Evolutionary conservation across 2,329 filamentous ascomycete species (phyloP).

Genomic region (Alternaria metachromatica): DNA sequence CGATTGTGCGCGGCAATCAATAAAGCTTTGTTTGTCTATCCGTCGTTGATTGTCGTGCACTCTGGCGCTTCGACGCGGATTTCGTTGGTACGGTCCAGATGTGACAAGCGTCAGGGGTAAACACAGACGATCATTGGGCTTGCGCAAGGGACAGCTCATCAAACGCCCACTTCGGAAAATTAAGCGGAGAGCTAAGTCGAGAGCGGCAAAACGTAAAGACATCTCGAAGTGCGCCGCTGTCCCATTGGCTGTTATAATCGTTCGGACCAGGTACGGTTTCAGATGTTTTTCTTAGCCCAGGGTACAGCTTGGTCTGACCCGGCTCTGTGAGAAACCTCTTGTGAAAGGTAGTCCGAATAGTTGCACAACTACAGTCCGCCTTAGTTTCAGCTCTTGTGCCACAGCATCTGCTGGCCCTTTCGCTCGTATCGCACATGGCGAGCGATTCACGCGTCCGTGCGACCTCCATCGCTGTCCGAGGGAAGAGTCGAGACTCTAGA

Average conservation of each 20-base stretch:
- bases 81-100: conserved; percentile 21
- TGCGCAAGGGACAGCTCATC: conserved; percentile 28
- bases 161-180: conserved; percentile 25
- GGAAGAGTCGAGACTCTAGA: conserved; percentile 27
- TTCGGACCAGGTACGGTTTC: conserved; percentile 29
- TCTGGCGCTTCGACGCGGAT: conserved; percentile 26
- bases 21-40: conserved; percentile 1
- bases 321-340: conserved; percentile 6
- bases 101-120: conserved; percentile 32
- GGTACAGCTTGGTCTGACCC: conserved; percentile 18
- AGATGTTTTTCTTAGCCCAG: conserved; percentile 21
- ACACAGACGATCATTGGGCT: conserved; percentile 25
- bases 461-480: conserved; percentile 3
- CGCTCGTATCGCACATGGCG: neutral
- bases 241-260: conserved; percentile 20
- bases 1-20: conserved; percentile 6
- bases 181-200: conserved; percentile 20
- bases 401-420: conserved; percentile 21
- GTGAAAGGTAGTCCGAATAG: conserved; percentile 16
- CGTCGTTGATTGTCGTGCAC: conserved; percentile 3
- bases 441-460: conserved; percentile 24
- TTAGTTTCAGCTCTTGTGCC: conserved; percentile 23
- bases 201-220: conserved; percentile 16
- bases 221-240: conserved; percentile 2
- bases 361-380: conserved; percentile 21